These are phyloP conservation scores for Arthroderma sp. DNA, from an alignment of 2,329 filamentous ascomycete genomes.

Conservation along the genomic window DNA sequence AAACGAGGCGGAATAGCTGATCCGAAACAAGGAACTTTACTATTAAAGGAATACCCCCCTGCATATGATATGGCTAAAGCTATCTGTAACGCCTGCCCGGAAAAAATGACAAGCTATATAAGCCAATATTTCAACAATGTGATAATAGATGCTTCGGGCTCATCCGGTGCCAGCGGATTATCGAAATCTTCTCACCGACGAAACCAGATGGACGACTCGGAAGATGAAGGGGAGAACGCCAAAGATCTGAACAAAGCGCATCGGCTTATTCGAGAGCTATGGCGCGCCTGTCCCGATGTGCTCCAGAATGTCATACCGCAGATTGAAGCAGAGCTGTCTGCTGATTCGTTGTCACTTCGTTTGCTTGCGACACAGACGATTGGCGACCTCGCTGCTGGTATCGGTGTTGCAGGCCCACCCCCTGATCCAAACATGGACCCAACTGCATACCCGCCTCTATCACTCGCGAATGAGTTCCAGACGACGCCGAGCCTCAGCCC, in stretches of 20 bases:
- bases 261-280: slow-evolving; percentile 75
- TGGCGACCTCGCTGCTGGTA: slow-evolving; percentile 86
- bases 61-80: slow-evolving; percentile 96
- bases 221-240: slow-evolving; percentile 68
- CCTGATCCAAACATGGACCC: slow-evolving; percentile 61
- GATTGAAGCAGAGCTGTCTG: slow-evolving; percentile 78
- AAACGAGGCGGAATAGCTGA: slow-evolving; percentile 47
- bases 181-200: slow-evolving; percentile 29
- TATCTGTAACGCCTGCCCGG: slow-evolving; percentile 75
- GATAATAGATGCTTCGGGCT: slow-evolving; percentile 70
- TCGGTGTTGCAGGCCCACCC: slow-evolving; percentile 79
- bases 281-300: slow-evolving; percentile 79
- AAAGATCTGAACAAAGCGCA: slow-evolving; percentile 85
- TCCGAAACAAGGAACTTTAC: slow-evolving; percentile 65
- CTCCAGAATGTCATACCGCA: slow-evolving; percentile 89
- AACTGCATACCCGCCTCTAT: slow-evolving; percentile 61
- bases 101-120: slow-evolving; percentile 89
- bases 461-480: slow-evolving; percentile 33
- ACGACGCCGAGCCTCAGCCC: slow-evolving; percentile 44
- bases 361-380: slow-evolving; percentile 85
- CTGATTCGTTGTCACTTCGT: slow-evolving; percentile 77
- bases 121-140: slow-evolving; percentile 96
- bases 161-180: slow-evolving; percentile 42
- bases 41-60: slow-evolving; percentile 76
- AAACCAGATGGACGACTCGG: slow-evolving; percentile 45